Conservation (phyloP, 768 basidiomycete genomes). For the Trametes villosa region DNA sequence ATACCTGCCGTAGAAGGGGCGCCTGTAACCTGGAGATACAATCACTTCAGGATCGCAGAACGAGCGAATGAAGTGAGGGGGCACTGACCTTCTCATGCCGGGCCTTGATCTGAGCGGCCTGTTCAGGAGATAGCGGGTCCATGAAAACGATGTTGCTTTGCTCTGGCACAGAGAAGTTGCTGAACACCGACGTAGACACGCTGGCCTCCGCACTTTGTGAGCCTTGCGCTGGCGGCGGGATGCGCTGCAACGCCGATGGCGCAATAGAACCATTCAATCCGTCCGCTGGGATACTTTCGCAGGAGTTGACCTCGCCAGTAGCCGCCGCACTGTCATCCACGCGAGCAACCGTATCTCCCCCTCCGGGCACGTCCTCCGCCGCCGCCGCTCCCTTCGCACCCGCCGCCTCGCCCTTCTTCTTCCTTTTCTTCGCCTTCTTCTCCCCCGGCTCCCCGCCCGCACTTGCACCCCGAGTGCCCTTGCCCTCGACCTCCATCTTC, state of each 20-base stretch:
- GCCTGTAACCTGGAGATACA: background rate
- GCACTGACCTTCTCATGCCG: constrained; percentile 2
- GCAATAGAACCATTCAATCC: background rate
- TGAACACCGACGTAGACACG: background rate
- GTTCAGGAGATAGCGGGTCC: constrained; percentile 24
- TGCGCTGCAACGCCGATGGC: background rate
- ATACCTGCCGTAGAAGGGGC: background rate
- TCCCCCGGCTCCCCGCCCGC: background rate
- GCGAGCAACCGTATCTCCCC: background rate
- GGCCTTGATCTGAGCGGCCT: constrained; percentile 3
- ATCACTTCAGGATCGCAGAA: background rate
- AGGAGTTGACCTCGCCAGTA: too few species aligned
- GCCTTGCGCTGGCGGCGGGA: background rate
- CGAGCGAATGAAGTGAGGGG: too few species aligned
- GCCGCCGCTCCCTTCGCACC: too few species aligned
- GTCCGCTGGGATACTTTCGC: too few species aligned
- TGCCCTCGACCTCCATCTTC: constrained; percentile 14
- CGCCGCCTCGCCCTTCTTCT: constrained; percentile 7
- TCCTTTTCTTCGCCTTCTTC: constrained; percentile 5
- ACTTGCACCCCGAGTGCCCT: background rate
- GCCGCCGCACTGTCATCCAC: background rate
- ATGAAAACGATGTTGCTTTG: constrained; percentile 23
- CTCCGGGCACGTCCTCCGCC: too few species aligned
- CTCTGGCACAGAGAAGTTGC: background rate
- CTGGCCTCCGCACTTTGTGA: background rate